Conservation (phyloP, 164 flowering plant genomes). For the Liriodendron chinense region DNA sequence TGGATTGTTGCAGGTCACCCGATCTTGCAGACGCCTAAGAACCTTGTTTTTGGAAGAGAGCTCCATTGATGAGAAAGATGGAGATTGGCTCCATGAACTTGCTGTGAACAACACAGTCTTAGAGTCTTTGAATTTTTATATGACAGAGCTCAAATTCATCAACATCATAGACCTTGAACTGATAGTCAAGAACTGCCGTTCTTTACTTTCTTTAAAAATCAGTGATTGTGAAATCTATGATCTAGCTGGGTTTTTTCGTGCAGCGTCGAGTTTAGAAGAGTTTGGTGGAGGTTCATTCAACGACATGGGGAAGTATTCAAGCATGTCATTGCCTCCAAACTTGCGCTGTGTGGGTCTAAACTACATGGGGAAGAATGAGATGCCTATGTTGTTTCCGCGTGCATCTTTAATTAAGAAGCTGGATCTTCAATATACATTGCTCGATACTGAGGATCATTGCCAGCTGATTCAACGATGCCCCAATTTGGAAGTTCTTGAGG, state of each 20-base stretch:
- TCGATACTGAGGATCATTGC: constrained; percentile 80
- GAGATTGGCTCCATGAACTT: constrained; percentile 87
- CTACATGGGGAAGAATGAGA: constrained; percentile 54
- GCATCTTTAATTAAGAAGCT: constrained; percentile 60
- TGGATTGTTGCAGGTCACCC: too few species aligned
- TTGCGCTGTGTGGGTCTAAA: constrained; percentile 62
- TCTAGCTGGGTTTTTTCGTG: constrained; percentile 54
- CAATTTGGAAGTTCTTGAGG: constrained; percentile 87
- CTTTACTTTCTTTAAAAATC: constrained; percentile 61
- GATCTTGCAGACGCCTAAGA: constrained; percentile 53
- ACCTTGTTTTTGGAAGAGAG: constrained; percentile 79
- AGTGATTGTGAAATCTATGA: constrained; percentile 64
- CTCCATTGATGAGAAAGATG: constrained; percentile 52
- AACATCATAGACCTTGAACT: constrained; percentile 62
- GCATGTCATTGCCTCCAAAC: constrained; percentile 48
- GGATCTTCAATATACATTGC: constrained; percentile 85
- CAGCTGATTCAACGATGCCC: constrained; percentile 70
- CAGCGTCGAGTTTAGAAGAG: constrained; percentile 67
- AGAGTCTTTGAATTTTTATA: constrained; percentile 69
- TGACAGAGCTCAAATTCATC: constrained; percentile 57
- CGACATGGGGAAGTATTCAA: constrained; percentile 26
- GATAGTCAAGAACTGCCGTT: constrained; percentile 68
- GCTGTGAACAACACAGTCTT: constrained; percentile 70
- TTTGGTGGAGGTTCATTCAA: constrained; percentile 78
- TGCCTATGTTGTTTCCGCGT: constrained; percentile 66